Evolutionary conservation across 306 rosid species (phyloP).

Genomic region (Chamaecrista fasciculata): DNA sequence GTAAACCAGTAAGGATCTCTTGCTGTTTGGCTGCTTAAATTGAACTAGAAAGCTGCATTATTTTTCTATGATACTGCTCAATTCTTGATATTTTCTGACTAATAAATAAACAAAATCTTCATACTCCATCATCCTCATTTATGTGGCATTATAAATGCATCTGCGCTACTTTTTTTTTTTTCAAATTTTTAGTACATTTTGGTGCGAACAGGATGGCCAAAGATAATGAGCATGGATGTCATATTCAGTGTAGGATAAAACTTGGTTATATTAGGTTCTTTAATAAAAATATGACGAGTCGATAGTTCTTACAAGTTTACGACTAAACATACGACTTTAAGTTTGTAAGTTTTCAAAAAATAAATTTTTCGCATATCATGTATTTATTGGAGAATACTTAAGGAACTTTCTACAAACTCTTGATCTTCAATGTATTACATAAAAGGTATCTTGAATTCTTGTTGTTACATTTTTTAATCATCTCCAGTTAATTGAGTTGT

Average conservation of each 20-base stretch:
- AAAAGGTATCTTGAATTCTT: neutral
- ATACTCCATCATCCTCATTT: conserved; percentile 1
- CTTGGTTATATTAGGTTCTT: too few relatives aligned
- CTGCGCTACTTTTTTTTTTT: neutral
- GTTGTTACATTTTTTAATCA: neutral
- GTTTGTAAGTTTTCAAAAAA: too few relatives aligned
- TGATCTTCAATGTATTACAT: neutral
- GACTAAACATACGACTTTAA: too few relatives aligned
- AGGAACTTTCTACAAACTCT: too few relatives aligned
- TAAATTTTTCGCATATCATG: too few relatives aligned
- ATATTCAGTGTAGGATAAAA: neutral
- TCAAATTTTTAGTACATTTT: neutral
- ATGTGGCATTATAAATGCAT: conserved; percentile 2
- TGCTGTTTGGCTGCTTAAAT: conserved; percentile 22
- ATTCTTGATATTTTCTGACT: neutral
- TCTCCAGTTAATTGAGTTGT: conserved; percentile 13
- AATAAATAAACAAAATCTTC: conserved; percentile 12
- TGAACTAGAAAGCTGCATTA: neutral
- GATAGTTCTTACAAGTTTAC: too few relatives aligned
- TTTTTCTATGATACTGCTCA: conserved; percentile 1
- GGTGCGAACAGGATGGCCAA: neutral
- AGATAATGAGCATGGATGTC: neutral
- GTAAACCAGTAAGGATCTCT: conserved; percentile 67
- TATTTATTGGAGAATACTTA: too few relatives aligned
- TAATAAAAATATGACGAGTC: too few relatives aligned